A percentile compares a stretch with the other conserved stretches of the same genome.
Conservation (phyloP, 495 filamentous ascomycete species). For the Jackrogersella multiformis region DNA sequence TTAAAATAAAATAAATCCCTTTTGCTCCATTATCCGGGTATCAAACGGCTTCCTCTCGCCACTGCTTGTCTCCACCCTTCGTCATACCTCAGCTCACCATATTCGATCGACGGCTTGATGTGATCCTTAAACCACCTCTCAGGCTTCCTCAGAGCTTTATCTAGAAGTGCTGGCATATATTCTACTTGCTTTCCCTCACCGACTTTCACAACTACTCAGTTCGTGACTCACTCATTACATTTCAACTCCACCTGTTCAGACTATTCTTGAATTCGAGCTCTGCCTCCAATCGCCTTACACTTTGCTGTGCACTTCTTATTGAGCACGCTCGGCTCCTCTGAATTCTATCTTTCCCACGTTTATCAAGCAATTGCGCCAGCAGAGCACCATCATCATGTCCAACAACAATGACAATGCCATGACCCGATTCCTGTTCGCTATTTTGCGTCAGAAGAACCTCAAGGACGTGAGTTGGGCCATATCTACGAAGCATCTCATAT, state of each 20-base stretch:
- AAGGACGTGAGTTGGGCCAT: conserved; percentile 66
- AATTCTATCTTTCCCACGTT: conserved; percentile 4
- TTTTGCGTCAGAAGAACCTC: conserved; percentile 77
- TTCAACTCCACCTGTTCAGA: conserved; percentile 43
- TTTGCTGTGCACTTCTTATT: conserved; percentile 45
- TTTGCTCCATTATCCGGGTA: conserved; percentile 39
- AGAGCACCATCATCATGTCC: conserved; percentile 49
- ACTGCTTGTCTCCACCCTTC: conserved; percentile 38
- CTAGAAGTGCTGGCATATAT: conserved; percentile 44
- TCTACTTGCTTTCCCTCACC: conserved; percentile 50
- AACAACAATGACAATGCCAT: conserved; percentile 61
- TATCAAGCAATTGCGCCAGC: conserved; percentile 14
- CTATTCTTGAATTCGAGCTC: conserved; percentile 27
- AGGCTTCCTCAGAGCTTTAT: conserved; percentile 44
- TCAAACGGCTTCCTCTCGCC: conserved; percentile 36
- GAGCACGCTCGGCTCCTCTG: conserved; percentile 26
- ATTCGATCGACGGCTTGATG: conserved; percentile 39
- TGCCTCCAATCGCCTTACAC: conserved; percentile 32
- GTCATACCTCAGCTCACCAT: conserved; percentile 42
- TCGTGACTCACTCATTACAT: conserved; percentile 50
- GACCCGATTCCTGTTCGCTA: conserved; percentile 75
- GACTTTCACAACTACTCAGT: conserved; percentile 46
- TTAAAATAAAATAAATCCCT: conserved; percentile 23
- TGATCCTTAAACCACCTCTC: conserved; percentile 41
- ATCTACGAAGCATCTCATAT: neutral